These are phyloP conservation scores for Pythium folliculosum DNA, from an alignment of 352 stramenopile species.

Conservation along the genomic window DNA sequence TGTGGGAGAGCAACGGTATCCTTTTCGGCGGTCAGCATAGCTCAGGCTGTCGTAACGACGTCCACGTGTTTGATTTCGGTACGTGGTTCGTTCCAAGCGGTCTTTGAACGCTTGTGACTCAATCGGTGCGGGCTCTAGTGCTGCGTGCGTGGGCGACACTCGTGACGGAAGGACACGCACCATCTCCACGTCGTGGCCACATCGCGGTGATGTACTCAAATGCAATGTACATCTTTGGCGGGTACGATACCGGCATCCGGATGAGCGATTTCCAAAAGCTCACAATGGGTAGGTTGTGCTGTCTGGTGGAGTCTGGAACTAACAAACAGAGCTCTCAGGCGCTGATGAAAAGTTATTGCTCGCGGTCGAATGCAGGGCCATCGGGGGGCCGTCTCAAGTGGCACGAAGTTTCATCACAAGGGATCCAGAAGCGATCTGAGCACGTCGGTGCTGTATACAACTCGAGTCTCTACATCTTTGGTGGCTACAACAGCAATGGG, in stretches of 20 bases:
- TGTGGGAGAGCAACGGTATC: constrained; percentile 90
- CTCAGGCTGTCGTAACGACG: no score
- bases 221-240: constrained; percentile 95
- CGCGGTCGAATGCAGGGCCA: no score
- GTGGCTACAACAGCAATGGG: constrained; percentile 94
- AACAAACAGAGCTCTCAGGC: no score
- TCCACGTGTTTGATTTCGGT: constrained; percentile 59
- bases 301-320: background rate
- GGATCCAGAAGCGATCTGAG: no score
- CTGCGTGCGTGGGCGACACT: constrained; percentile 93
- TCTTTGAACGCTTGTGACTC: no score
- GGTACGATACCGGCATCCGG: constrained; percentile 92
- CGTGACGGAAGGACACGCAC: constrained; percentile 86
- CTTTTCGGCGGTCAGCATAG: no score
- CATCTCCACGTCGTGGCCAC: constrained; percentile 95
- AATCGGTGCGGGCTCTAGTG: no score
- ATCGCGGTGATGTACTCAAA: constrained; percentile 93
- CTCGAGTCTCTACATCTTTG: constrained; percentile 93
- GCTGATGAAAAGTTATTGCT: no score
- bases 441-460: constrained; percentile 95
- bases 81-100: constrained; percentile 10
- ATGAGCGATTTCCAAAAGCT: constrained; percentile 99
- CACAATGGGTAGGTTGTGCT: constrained; percentile 49
- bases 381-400: no score
- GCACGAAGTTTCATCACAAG: no score